These are phyloP conservation scores for Picochlorum sp. DNA, from an alignment of 139 green algal species.

Conservation along the genomic window DNA sequence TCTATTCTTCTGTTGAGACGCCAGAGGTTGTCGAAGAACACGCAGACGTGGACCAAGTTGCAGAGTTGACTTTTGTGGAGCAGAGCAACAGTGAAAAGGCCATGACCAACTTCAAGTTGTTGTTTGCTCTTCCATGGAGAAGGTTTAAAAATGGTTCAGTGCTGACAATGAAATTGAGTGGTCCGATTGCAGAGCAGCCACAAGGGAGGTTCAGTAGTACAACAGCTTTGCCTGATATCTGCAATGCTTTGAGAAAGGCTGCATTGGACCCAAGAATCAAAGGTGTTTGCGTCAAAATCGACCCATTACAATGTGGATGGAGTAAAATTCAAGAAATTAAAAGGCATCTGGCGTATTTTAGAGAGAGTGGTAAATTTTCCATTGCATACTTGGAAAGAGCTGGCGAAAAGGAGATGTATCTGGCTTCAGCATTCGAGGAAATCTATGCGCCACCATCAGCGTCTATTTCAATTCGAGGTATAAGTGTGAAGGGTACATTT, in stretches of 20 bases:
- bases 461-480: slow-evolving; percentile 65
- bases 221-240: slow-evolving; percentile 52
- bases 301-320: slow-evolving; percentile 55
- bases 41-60: not conserved
- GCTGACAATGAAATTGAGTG: slow-evolving; percentile 44
- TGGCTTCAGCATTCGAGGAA: slow-evolving; percentile 74
- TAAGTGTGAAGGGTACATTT: slow-evolving; percentile 75
- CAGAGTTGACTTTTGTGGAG: slow-evolving; percentile 18
- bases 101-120: slow-evolving; percentile 16
- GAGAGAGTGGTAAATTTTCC: slow-evolving; percentile 70
- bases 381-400: slow-evolving; percentile 76
- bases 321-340: slow-evolving; percentile 67
- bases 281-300: slow-evolving; percentile 78
- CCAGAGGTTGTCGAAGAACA: not conserved
- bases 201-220: slow-evolving; percentile 35
- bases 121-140: slow-evolving; percentile 73
- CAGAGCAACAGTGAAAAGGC: slow-evolving; percentile 6
- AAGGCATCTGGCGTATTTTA: slow-evolving; percentile 65
- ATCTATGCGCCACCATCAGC: slow-evolving; percentile 76
- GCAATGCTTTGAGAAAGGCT: slow-evolving; percentile 69
- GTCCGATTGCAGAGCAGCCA: slow-evolving; percentile 41
- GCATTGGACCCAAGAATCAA: slow-evolving; percentile 73
- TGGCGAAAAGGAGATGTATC: slow-evolving; percentile 88
- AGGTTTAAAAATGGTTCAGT: slow-evolving; percentile 73
- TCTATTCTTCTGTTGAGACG: no score